phyloP scores from a whole-genome alignment of 164 flowering plant species.

The Saururus chinensis region DNA sequence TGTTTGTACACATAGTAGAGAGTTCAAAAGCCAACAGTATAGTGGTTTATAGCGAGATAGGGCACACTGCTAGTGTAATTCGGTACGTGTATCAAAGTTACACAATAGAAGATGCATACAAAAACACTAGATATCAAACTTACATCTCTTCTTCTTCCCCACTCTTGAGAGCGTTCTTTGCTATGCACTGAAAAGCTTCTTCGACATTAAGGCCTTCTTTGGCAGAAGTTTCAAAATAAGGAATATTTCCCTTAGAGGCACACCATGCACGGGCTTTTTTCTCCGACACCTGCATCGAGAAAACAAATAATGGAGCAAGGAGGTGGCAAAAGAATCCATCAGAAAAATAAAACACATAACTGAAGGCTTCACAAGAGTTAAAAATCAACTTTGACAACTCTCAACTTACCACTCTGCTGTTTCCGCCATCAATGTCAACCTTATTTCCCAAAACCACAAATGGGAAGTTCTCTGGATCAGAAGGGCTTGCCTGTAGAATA shows the following conservation, averaged over 20 bases:
- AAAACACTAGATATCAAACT: slow-evolving; percentile 16
- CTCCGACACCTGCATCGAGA: slow-evolving; percentile 58
- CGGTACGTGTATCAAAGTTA: too few species aligned
- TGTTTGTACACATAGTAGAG: too few species aligned
- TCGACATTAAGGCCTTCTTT: slow-evolving; percentile 84
- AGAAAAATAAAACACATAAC: not conserved
- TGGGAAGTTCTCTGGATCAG: slow-evolving; percentile 93
- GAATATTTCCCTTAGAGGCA: slow-evolving; percentile 90
- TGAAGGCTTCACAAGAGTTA: not conserved
- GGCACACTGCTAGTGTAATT: not conserved
- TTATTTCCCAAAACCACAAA: slow-evolving; percentile 92
- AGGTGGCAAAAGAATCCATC: not conserved
- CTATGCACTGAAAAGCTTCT: slow-evolving; percentile 83
- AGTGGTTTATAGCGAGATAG: not conserved
- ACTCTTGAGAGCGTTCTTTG: slow-evolving; percentile 77
- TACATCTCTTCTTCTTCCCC: slow-evolving; percentile 91
- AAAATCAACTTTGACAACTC: not conserved
- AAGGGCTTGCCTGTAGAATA: slow-evolving; percentile 65
- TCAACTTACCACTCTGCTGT: slow-evolving; percentile 77
- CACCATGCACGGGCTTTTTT: slow-evolving; percentile 95
- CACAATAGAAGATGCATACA: not conserved
- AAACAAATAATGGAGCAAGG: not conserved
- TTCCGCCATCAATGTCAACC: slow-evolving; percentile 85
- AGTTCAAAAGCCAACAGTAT: too few species aligned
- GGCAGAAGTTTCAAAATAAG: slow-evolving; percentile 94